Evolutionary conservation across 441 rosid species (phyloP).

Genomic region (Euphorbia schlechtendalii): DNA sequence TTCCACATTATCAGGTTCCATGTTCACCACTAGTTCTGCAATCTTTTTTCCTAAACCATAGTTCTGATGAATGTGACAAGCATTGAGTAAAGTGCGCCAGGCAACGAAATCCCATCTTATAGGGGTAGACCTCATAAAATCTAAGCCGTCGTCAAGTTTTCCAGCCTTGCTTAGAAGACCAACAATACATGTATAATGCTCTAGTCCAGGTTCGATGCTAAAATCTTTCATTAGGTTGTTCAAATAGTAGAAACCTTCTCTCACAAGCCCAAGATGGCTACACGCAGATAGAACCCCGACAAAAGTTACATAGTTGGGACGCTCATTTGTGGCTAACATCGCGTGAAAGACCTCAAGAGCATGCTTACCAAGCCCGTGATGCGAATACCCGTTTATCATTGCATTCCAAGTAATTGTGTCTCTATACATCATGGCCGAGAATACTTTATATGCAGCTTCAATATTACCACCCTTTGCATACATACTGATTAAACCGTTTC

Average conservation of each 20-base stretch:
- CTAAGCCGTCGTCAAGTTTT: conserved; percentile 48
- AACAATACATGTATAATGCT: conserved; percentile 71
- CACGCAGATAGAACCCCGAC: conserved; percentile 78
- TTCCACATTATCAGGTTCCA: conserved; percentile 58
- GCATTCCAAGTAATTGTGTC: conserved; percentile 65
- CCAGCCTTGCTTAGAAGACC: conserved; percentile 75
- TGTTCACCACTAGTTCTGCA: conserved; percentile 39
- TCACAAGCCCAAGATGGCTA: conserved; percentile 52
- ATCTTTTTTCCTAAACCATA: conserved; percentile 48
- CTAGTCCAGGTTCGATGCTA: conserved; percentile 54
- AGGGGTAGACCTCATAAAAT: conserved; percentile 57
- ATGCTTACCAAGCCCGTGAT: conserved; percentile 62
- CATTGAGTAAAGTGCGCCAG: conserved; percentile 65
- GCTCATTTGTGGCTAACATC: conserved; percentile 47
- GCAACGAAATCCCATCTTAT: conserved; percentile 69
- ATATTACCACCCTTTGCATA: conserved; percentile 61
- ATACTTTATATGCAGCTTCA: conserved; percentile 45
- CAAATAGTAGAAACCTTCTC: conserved; percentile 54
- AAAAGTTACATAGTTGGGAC: conserved; percentile 68
- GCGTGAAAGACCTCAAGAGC: conserved; percentile 49
- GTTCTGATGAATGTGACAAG: conserved; percentile 55
- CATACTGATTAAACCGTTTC: conserved; percentile 70
- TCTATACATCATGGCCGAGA: conserved; percentile 30
- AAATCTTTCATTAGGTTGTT: conserved; percentile 43
- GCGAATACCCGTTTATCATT: conserved; percentile 66